These are phyloP conservation scores for Nepenthes alata DNA, from an alignment of 179 eudicot genomes.

Conservation along the genomic window DNA sequence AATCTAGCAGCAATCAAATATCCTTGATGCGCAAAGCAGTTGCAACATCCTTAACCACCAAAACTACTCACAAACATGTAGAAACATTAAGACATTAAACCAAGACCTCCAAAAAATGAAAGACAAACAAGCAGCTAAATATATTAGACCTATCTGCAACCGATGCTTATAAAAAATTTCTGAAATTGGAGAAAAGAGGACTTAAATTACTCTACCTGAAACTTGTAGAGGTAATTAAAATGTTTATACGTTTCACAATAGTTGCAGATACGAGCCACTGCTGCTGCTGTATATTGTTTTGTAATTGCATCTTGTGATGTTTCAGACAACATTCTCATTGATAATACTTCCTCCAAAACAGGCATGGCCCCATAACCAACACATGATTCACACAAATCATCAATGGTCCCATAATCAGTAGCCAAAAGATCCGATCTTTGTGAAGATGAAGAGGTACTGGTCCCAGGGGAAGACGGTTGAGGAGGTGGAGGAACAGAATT, in stretches of 20 bases:
- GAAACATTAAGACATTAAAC: too few relatives aligned
- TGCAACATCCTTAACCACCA: too few relatives aligned
- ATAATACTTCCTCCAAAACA: constrained; percentile 77
- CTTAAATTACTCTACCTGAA: constrained; percentile 42
- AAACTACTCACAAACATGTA: too few relatives aligned
- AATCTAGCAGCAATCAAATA: too few relatives aligned
- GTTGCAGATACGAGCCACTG: constrained; percentile 74
- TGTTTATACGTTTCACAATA: constrained; percentile 82
- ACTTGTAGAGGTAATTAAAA: constrained; percentile 80
- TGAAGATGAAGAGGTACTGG: constrained; percentile 64
- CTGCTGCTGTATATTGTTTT: constrained; percentile 58
- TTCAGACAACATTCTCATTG: constrained; percentile 45
- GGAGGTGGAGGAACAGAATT: constrained; percentile 66
- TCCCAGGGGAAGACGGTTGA: constrained; percentile 54
- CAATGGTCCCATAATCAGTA: constrained; percentile 91
- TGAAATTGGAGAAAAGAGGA: background rate
- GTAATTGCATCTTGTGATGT: constrained; percentile 33
- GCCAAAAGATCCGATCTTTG: constrained; percentile 75
- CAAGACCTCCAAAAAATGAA: too few relatives aligned
- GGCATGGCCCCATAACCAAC: constrained; percentile 77
- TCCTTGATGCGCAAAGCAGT: too few relatives aligned
- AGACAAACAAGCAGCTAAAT: too few relatives aligned
- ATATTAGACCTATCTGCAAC: too few relatives aligned
- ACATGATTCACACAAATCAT: constrained; percentile 73
- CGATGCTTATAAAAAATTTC: too few relatives aligned